phyloP scores from a whole-genome alignment of 1,284 basidiomycete species.

The Microbotryomycetes sp. region DNA sequence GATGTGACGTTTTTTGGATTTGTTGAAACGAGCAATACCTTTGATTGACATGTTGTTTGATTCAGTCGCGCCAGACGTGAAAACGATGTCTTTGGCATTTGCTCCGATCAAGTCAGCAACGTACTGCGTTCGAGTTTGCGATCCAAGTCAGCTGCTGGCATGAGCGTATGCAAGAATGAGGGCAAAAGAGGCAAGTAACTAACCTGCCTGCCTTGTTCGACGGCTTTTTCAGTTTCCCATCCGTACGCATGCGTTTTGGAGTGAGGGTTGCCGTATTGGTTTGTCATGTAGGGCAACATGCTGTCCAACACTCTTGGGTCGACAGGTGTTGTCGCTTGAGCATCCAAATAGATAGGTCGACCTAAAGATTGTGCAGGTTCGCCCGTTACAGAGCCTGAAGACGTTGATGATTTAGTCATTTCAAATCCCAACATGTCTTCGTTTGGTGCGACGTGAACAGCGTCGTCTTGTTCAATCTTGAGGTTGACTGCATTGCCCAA shows the following conservation, averaged over 20 bases:
- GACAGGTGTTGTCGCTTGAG: slow-evolving; percentile 92
- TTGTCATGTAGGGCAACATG: slow-evolving; percentile 93
- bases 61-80: slow-evolving; percentile 98
- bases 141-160: background rate
- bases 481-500: slow-evolving; percentile 13
- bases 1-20: slow-evolving; percentile 80
- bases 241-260: slow-evolving; percentile 97
- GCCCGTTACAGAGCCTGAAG: background rate
- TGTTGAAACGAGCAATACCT: slow-evolving; percentile 83
- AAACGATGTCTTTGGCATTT: slow-evolving; percentile 90
- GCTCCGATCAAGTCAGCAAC: slow-evolving; percentile 89
- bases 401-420: background rate
- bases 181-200: slow-evolving; percentile 24
- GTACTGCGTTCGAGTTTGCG: slow-evolving; percentile 50
- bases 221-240: slow-evolving; percentile 94
- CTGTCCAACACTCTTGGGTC: slow-evolving; percentile 95
- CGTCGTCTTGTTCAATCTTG: slow-evolving; percentile 10
- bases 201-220: slow-evolving; percentile 83
- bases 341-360: slow-evolving; percentile 89
- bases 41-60: slow-evolving; percentile 98
- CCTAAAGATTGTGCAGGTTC: slow-evolving; percentile 11
- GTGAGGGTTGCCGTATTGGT: slow-evolving; percentile 97
- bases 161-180: background rate
- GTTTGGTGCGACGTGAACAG: slow-evolving; percentile 13
- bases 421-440: slow-evolving; percentile 31